A percentile compares a stretch with the other conserved stretches of the same genome.
Evolutionary conservation across 306 rosid species (phyloP).

Genomic region (Fragaria nilgerrensis): DNA sequence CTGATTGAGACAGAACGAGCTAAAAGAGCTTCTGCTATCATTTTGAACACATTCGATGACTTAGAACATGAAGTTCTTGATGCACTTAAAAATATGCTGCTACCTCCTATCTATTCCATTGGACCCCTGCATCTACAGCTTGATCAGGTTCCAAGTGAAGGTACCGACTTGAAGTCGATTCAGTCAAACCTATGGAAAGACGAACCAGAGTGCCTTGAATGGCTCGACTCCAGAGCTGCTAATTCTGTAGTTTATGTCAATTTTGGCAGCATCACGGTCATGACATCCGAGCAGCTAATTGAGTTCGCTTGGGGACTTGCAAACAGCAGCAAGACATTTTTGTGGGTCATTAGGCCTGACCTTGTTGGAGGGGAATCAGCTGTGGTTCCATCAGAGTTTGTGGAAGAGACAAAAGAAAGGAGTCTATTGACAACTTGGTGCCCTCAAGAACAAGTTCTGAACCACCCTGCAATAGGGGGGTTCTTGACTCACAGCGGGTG

Average conservation of each 20-base stretch:
- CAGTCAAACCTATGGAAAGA: conserved; percentile 73
- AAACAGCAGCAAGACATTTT: conserved; percentile 34
- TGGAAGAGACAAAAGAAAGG: conserved; percentile 32
- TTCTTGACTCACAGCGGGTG: conserved; percentile 73
- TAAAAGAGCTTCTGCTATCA: conserved; percentile 41
- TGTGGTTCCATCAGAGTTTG: conserved; percentile 35
- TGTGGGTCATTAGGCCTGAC: conserved; percentile 65
- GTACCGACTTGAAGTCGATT: conserved; percentile 18
- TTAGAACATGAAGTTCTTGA: conserved; percentile 41
- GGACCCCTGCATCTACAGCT: conserved; percentile 51
- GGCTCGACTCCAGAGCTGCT: conserved; percentile 41
- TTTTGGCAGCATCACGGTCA: conserved; percentile 49
- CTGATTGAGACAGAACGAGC: conserved; percentile 26
- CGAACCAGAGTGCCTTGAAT: conserved; percentile 45
- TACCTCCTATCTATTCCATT: conserved; percentile 51
- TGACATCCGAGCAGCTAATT: conserved; percentile 44
- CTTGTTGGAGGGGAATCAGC: conserved; percentile 40
- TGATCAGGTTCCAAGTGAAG: conserved; percentile 13
- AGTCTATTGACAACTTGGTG: conserved; percentile 53
- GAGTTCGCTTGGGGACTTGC: conserved; percentile 81
- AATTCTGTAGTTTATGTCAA: conserved; percentile 23
- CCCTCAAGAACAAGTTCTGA: conserved; percentile 54
- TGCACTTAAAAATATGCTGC: conserved; percentile 26
- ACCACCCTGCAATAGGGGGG: conserved; percentile 52
- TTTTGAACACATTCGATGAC: conserved; percentile 54